Base-by-base conservation (phyloP, 306 rosid genomes). In the Corylus heterophylla region DNA sequence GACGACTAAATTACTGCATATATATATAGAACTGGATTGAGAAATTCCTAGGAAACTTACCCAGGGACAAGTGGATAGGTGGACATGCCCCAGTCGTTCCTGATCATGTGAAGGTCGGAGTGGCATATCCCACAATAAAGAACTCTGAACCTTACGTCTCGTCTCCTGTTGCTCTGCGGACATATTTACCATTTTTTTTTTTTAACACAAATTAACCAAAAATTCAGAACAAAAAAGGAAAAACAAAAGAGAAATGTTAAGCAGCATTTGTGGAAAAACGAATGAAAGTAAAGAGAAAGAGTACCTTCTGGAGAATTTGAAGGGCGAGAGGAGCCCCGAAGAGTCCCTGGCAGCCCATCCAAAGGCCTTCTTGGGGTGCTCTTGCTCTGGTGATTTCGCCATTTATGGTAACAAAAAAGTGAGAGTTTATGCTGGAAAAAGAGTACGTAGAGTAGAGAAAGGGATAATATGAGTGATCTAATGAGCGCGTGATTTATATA, bases 81-180 rank as follows among this genome's bases (percentile, higher is more conserved):
- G n/a, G 90, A 27, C 13, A 0, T 0, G 27, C 80, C 87, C 90
- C 90, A 90, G 3, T 88, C 90, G 4, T 88, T 90, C 75, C 83
- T 88, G 31, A 84, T 0, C 86, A 74, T 80, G 80, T 86, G 93
- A 8, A 88, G 83, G 10, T 90, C 91, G 0, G 91, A 51, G 80
- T 90, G 90, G 7, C 93, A 90, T 75, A 90, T 74, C n/a, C 93
- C 93, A 68, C 91, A 82, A 18, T 82, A 90, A 12, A 80, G 12
- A 4, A 88, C 86, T 25, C 8, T 10, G 37, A 25, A 59, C 66
- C 16, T 18, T 27, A 59, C 14, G 7, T 59, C 37, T 59, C 25
- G 7, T 59, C 66, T 11, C 16, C 66, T 4, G 31, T 59, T 10
- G 37, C 37, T 27, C 31, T 59, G 16, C 17, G 8, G 31, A 9